Evolutionary conservation across 805 yeast genomes (phyloP), one percentile per base, ranked within the genome.

Genomic region (Novakomyces olei): DNA sequence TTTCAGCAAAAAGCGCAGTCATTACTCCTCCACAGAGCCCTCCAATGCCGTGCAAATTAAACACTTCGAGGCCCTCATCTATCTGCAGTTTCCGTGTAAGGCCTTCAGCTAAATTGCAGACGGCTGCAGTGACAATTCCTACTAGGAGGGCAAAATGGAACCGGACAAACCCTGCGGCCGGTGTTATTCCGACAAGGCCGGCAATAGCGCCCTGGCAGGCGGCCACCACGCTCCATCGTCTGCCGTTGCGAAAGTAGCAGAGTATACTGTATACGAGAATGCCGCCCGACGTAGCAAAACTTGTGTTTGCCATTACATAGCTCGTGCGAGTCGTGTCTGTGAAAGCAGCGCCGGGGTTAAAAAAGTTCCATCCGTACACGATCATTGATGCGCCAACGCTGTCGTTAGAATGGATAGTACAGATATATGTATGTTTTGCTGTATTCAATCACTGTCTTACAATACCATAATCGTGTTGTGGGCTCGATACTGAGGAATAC

Each of bases 321-420:
- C 79, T 79, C 36, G 93, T 83, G 59, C 94, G 73, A 52, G 85
- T 70, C 38, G 83, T 57, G 22, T 93, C 76, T 49, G 79, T 74
- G 54, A 93, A 94, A 33, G 94, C 76, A 33, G 93, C 78, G 45
- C 95, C 94, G 55, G 92, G 93, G 64, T 85, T 85, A 68, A 85
- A 85, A 26, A 92, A 93, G 48, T 80, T 79, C 96, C 96, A 85
- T 24, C 95, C 95, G 46, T 83, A 80, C 93, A 94, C 81, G 44
- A 83, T 65, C 60, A 85, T 77, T 5, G 77, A 74, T 12, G 94
- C 80, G 34, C 96, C 96, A 36, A 85, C 57, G 9, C 74, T 38
- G 63, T 31, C n/a, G n/a, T n/a, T n/a, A n/a, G n/a, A n/a, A n/a
- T n/a, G n/a, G n/a, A n/a, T n/a, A n/a, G n/a, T n/a, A n/a, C n/a